phyloP scores from a whole-genome alignment of 2,329 filamentous ascomycete species.

The Diaporthe vaccinii region DNA sequence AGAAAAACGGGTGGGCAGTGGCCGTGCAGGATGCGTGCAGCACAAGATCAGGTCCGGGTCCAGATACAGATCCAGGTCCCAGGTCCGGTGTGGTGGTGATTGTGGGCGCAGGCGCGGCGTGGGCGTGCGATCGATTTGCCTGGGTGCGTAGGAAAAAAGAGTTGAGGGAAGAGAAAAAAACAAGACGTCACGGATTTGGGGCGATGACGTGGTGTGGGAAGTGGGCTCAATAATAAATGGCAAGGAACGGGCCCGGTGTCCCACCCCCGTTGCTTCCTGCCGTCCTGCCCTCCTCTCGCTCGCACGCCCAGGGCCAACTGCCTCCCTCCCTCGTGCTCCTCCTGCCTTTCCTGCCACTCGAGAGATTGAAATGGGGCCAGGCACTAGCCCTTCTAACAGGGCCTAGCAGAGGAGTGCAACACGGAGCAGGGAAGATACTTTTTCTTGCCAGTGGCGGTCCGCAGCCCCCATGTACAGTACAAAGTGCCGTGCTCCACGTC shows the following conservation, averaged over 20 bases:
- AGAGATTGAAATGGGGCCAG: slow-evolving; percentile 32
- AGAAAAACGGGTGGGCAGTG: not conserved
- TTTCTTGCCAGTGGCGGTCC: not conserved
- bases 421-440: slow-evolving; percentile 24
- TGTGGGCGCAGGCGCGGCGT: slow-evolving; percentile 22
- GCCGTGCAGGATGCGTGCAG: slow-evolving; percentile 15
- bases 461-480: slow-evolving; percentile 29
- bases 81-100: slow-evolving; percentile 14
- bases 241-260: slow-evolving; percentile 32
- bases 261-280: slow-evolving; percentile 29
- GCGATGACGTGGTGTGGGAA: slow-evolving; percentile 43
- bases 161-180: slow-evolving; percentile 41
- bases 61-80: slow-evolving; percentile 4
- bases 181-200: slow-evolving; percentile 41
- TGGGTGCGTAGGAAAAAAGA: slow-evolving; percentile 36
- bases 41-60: slow-evolving; percentile 20
- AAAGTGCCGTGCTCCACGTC: slow-evolving; percentile 12
- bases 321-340: not conserved
- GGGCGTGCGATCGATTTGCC: slow-evolving; percentile 21
- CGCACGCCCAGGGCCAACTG: not conserved
- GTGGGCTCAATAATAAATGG: slow-evolving; percentile 42
- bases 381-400: slow-evolving; percentile 33
- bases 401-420: slow-evolving; percentile 23
- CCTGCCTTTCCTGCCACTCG: slow-evolving; percentile 22
- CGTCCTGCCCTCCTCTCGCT: not conserved